Percentiles rank a stretch among this genome's conserved stretches.
Evolutionary conservation across 2,329 filamentous ascomycete species (phyloP).

Genomic region (Boeremia exigua): DNA sequence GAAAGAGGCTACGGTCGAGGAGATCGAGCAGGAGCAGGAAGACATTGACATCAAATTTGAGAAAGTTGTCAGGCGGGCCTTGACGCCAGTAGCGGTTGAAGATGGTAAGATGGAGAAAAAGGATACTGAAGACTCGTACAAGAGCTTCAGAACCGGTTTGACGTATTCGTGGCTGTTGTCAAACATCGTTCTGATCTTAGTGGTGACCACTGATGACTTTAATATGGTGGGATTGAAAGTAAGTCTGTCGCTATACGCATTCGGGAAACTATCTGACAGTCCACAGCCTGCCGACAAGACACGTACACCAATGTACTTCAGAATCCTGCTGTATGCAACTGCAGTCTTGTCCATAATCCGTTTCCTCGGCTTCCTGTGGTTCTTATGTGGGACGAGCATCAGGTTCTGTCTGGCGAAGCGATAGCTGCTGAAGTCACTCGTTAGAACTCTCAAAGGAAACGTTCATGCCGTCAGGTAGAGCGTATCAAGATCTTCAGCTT

Average conservation of each 20-base stretch:
- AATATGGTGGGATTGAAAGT: background rate
- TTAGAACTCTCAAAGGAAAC: no score
- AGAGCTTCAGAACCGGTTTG: conserved; percentile 16
- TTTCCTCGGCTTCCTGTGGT: conserved; percentile 22
- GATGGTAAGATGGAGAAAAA: background rate
- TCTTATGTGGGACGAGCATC: conserved; percentile 13
- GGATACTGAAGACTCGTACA: conserved; percentile 7
- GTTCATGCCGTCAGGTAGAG: no score
- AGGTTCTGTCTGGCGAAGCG: background rate
- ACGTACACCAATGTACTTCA: conserved; percentile 14
- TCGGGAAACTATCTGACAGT: background rate
- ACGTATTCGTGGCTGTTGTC: conserved; percentile 21
- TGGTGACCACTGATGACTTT: conserved; percentile 17
- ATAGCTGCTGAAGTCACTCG: no score
- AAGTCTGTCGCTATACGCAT: background rate
- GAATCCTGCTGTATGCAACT: conserved; percentile 18
- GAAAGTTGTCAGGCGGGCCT: conserved; percentile 84
- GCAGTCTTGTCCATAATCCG: conserved; percentile 15
- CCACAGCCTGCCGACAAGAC: background rate
- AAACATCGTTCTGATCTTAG: conserved; percentile 16
- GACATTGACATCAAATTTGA: conserved; percentile 97
- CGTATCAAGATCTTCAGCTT: no score
- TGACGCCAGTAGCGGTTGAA: background rate
- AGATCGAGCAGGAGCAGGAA: conserved; percentile 92
- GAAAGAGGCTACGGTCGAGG: conserved; percentile 67